Evolutionary conservation across 768 basidiomycete species (phyloP).

Genomic region (Tephrocybe sp.): DNA sequence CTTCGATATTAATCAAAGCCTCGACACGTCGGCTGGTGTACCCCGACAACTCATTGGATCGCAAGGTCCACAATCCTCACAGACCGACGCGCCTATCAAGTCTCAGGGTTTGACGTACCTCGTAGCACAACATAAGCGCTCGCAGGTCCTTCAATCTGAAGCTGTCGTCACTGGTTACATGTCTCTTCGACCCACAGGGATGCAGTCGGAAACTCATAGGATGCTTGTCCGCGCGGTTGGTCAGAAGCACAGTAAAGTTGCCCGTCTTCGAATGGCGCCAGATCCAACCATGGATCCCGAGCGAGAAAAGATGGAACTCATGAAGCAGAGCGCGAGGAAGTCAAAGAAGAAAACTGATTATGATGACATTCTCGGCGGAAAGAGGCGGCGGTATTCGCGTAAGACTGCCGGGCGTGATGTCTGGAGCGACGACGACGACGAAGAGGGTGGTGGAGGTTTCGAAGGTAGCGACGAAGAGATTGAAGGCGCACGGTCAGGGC

Average conservation of each 20-base stretch:
- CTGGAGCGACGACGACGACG: constrained; percentile 72
- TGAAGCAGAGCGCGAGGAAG: constrained; percentile 64
- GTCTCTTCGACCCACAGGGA: constrained; percentile 82
- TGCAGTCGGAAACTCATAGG: constrained; percentile 88
- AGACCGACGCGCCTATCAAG: constrained; percentile 36
- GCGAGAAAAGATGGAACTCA: constrained; percentile 66
- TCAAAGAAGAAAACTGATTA: constrained; percentile 56
- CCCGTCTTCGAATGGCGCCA: constrained; percentile 77
- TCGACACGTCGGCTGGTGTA: constrained; percentile 73
- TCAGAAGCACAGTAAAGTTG: constrained; percentile 81
- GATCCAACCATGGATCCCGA: constrained; percentile 78
- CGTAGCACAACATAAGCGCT: constrained; percentile 85
- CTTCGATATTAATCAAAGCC: constrained; percentile 83
- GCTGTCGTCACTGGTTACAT: constrained; percentile 82
- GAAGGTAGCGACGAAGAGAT: constrained; percentile 63
- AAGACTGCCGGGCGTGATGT: constrained; percentile 41
- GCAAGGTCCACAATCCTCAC: constrained; percentile 39
- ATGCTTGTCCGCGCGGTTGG: constrained; percentile 86
- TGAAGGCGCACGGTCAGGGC: constrained; percentile 36
- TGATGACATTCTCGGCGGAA: constrained; percentile 49
- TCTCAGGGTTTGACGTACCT: constrained; percentile 85
- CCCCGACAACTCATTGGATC: constrained; percentile 54
- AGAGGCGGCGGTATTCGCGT: constrained; percentile 44
- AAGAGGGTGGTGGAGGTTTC: constrained; percentile 44
- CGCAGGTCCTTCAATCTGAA: constrained; percentile 85